A percentile compares a stretch with the other conserved stretches of the same genome.
Conservation (phyloP, 1,284 basidiomycete species). For the Inonotus obliquus region DNA sequence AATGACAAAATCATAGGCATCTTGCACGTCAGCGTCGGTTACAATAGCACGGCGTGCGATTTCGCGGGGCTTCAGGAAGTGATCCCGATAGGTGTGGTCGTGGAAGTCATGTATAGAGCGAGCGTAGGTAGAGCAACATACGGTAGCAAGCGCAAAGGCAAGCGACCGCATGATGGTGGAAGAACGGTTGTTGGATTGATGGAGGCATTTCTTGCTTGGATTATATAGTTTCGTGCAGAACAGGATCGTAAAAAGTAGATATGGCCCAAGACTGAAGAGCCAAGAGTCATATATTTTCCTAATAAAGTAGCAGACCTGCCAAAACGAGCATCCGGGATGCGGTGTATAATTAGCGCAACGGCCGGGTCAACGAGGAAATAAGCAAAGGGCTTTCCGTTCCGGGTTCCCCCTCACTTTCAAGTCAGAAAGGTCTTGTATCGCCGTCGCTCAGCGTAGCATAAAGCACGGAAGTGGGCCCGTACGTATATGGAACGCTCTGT, state of each 20-base stretch:
- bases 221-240: neutral
- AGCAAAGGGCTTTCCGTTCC: neutral
- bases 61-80: conserved; percentile 22
- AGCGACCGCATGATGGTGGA: conserved; percentile 10
- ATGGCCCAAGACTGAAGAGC: neutral
- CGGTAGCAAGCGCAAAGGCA: conserved; percentile 24
- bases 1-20: conserved; percentile 54
- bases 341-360: neutral
- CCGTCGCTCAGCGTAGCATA: no score
- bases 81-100: conserved; percentile 23
- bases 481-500: no score
- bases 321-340: neutral
- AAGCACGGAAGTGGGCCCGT: no score
- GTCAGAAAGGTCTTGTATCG: neutral
- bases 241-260: no score
- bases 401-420: neutral
- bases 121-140: conserved; percentile 25
- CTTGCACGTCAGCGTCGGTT: conserved; percentile 31
- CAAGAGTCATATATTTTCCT: neutral
- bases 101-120: conserved; percentile 20
- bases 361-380: neutral
- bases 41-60: conserved; percentile 35
- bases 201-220: neutral
- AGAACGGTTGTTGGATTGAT: neutral
- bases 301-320: neutral